Conservation (phyloP, 139 green algal genomes). For the Chlamydomonas eustigma region DNA sequence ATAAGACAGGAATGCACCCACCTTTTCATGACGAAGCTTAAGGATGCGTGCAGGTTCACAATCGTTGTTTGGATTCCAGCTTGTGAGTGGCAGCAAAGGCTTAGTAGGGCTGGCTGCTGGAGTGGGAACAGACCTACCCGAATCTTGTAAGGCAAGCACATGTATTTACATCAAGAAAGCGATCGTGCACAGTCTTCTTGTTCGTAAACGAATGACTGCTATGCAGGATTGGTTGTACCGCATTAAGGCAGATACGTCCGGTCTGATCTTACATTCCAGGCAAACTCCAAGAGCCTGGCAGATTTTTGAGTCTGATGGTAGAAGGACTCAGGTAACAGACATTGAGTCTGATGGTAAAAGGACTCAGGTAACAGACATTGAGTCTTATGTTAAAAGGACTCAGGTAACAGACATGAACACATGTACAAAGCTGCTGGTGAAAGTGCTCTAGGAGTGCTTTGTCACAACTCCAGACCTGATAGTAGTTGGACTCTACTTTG, state of each 20-base stretch:
- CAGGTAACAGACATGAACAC: neutral
- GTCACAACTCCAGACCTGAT: no score
- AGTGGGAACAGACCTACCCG: constrained; percentile 40
- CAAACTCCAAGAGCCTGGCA: constrained; percentile 60
- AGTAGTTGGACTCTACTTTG: no score
- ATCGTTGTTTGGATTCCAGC: constrained; percentile 55
- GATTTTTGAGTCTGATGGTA: constrained; percentile 58
- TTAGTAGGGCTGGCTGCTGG: constrained; percentile 42
- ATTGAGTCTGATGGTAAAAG: neutral
- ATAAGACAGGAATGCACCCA: neutral
- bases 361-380: neutral
- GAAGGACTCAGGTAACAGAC: constrained; percentile 43
- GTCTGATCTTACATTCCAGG: constrained; percentile 23
- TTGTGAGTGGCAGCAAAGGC: neutral
- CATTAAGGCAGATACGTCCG: constrained; percentile 30
- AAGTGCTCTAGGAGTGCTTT: no score
- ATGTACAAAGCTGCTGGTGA: no score
- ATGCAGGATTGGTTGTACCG: constrained; percentile 34
- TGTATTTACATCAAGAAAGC: neutral
- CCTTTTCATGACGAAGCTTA: neutral
- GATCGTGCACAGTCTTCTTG: neutral
- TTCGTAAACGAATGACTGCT: neutral
- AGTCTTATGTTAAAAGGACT: neutral
- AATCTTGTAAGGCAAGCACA: constrained; percentile 20
- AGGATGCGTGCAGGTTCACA: constrained; percentile 42